Percentiles rank a stretch among this genome's conserved stretches.
These are phyloP conservation scores for Aspergillus versicolor DNA, from an alignment of 2,329 filamentous ascomycete genomes.

Conservation along the genomic window DNA sequence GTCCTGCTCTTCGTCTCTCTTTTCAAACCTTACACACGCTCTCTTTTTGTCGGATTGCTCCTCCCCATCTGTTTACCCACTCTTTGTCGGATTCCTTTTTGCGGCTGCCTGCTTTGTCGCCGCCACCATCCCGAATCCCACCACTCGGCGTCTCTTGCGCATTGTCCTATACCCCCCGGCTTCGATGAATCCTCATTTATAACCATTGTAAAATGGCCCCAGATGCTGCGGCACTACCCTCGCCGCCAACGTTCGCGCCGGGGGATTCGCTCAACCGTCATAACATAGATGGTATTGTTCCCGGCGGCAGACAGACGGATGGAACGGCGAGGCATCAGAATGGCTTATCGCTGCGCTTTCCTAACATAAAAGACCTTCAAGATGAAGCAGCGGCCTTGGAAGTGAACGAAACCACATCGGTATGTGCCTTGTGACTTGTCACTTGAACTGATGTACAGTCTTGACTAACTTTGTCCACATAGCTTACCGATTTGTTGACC, in stretches of 20 bases:
- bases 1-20: slow-evolving; percentile 2
- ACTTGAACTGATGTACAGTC: neutral
- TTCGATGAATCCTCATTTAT: slow-evolving; percentile 16
- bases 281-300: slow-evolving; percentile 30
- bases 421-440: slow-evolving; percentile 19
- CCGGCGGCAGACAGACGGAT: slow-evolving; percentile 24
- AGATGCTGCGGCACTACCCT: slow-evolving; percentile 39
- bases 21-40: neutral
- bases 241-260: slow-evolving; percentile 33
- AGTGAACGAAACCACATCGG: slow-evolving; percentile 32
- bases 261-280: slow-evolving; percentile 28
- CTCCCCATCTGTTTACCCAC: neutral
- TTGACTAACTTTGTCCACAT: slow-evolving; percentile 18
- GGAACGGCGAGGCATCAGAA: slow-evolving; percentile 26
- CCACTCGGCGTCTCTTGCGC: neutral
- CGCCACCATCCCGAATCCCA: neutral
- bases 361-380: slow-evolving; percentile 42
- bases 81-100: neutral
- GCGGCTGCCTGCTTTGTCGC: neutral
- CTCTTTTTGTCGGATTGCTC: neutral
- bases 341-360: slow-evolving; percentile 30
- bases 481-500: slow-evolving; percentile 37
- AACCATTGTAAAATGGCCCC: slow-evolving; percentile 35
- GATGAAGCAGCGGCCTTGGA: slow-evolving; percentile 37
- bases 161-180: slow-evolving; percentile 3